Conservation (phyloP, 208 protist genomes). For the Leishmania amazonensis region DNA sequence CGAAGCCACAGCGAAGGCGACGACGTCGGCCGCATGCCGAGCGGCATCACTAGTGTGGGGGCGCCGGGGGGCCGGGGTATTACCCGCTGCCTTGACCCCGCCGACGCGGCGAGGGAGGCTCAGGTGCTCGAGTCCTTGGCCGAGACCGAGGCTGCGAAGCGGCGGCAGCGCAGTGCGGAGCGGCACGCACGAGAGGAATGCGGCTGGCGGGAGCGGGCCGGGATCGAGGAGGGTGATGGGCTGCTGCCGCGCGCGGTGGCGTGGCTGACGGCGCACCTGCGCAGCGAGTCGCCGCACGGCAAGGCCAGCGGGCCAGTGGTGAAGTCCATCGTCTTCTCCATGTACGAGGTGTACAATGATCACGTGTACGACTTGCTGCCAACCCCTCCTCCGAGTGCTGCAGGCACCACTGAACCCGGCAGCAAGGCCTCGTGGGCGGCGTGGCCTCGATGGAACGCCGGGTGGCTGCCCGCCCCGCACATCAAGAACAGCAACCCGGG, state of each 20-base stretch:
- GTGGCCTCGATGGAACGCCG: slow-evolving; percentile 31
- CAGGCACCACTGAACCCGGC: not conserved
- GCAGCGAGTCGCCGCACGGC: not conserved
- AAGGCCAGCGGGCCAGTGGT: slow-evolving; percentile 21
- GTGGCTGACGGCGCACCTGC: slow-evolving; percentile 41
- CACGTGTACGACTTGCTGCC: slow-evolving; percentile 44
- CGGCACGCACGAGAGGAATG: slow-evolving; percentile 18
- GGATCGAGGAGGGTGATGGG: slow-evolving; percentile 26
- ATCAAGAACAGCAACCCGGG: slow-evolving; percentile 32
- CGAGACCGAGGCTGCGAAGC: slow-evolving; percentile 6
- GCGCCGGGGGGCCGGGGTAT: slow-evolving; percentile 12
- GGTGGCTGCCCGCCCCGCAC: slow-evolving; percentile 24
- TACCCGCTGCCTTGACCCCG: slow-evolving; percentile 25
- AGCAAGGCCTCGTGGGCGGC: slow-evolving; percentile 2
- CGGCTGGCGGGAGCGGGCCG: slow-evolving; percentile 17
- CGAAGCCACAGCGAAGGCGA: not conserved
- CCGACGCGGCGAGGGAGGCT: slow-evolving; percentile 13
- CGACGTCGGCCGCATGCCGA: not conserved
- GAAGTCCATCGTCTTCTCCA: slow-evolving; percentile 35
- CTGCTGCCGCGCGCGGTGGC: slow-evolving; percentile 45
- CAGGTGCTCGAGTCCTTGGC: slow-evolving; percentile 14
- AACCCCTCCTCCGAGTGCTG: not conserved
- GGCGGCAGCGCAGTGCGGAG: slow-evolving; percentile 16
- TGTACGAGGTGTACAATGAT: slow-evolving; percentile 54
- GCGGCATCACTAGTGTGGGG: slow-evolving; percentile 11